A percentile compares a stretch with the other conserved stretches of the same genome.
Conservation (phyloP, 2,329 filamentous ascomycete species). For the Fusarium sarcochroum region DNA sequence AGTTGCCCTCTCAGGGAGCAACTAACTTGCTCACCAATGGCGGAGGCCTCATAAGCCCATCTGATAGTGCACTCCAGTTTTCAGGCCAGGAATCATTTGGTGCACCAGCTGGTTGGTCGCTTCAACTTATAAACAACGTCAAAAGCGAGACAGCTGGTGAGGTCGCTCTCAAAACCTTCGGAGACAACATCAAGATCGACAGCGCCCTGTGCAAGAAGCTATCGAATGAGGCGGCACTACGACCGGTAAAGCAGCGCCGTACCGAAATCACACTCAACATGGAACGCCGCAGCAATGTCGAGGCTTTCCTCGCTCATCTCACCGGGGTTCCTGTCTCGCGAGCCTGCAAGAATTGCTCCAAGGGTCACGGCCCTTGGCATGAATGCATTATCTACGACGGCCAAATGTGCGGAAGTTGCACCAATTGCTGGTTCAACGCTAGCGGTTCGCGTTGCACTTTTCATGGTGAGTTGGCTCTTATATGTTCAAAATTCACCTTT, state of each 20-base stretch:
- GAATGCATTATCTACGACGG: constrained; percentile 71
- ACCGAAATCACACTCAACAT: constrained; percentile 69
- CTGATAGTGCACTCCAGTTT: background rate
- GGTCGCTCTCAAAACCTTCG: constrained; percentile 63
- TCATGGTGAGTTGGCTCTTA: constrained; percentile 63
- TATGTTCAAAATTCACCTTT: background rate
- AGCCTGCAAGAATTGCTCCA: constrained; percentile 73
- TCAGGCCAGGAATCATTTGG: background rate
- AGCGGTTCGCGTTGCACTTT: constrained; percentile 72
- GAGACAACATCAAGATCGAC: constrained; percentile 63
- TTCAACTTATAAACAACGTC: background rate
- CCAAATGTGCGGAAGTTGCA: constrained; percentile 73
- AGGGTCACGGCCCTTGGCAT: constrained; percentile 72
- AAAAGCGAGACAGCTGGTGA: constrained; percentile 58
- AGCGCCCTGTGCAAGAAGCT: constrained; percentile 69
- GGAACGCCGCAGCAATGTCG: constrained; percentile 70
- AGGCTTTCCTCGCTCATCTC: constrained; percentile 71
- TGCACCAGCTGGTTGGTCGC: background rate
- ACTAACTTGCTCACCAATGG: constrained; percentile 4
- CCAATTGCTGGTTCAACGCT: constrained; percentile 76
- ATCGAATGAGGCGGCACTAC: constrained; percentile 63
- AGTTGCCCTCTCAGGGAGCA: constrained; percentile 7
- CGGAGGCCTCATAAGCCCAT: background rate
- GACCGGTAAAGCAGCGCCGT: constrained; percentile 66
- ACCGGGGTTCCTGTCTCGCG: constrained; percentile 63